Evolutionary conservation across 129 eudicot genomes (phyloP), one percentile per base, ranked within the genome.

Genomic region (Chrysanthemum makinoi): DNA sequence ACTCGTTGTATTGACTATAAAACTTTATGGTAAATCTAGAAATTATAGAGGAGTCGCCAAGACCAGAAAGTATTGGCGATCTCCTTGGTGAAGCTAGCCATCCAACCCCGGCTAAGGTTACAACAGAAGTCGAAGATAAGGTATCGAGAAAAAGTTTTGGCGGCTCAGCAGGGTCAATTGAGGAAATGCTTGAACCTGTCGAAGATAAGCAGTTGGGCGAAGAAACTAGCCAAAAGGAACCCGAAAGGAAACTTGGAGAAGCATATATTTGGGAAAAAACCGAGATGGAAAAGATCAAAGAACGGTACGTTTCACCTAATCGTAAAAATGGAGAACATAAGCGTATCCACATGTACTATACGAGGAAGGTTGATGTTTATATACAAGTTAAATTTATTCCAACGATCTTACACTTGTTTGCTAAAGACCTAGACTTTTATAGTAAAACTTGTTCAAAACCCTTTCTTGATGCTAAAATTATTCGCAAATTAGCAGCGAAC

Each of bases 211-310:
- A 73, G 15, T 15, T 62, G 5, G 65, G 58, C 13, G 68, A 59
- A 4, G n/a, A 47, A 43, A 73, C 62, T 2, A 57, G 71, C 35
- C 30, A 58, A 73, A 70, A 66, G 46, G 80, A 58, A 17, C 77
- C 80, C 9, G 79, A 77, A 72, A 65, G 74, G 1, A 81, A 75
- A 77, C 69, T 30, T 17, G 60, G 60, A 26, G 75, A 79, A 63
- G 90, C 85, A 16, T 84, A 87, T 68, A 78, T 43, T 12, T 93
- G 98, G 98, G 88, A 87, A 65, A 89, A 75, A 69, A 71, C 73
- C 16, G 82, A 89, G 66, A 63, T 93, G 79, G 81, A 81, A 11
- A 85, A 76, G 57, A 89, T 86, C 59, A 83, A 72, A 70, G 69
- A 84, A 18, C 55, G 85, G 91, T 86, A 83, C 20, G 44, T 26